Evolutionary conservation across 345 rosid species (phyloP).

Genomic region (Streptanthus diversifolius): DNA sequence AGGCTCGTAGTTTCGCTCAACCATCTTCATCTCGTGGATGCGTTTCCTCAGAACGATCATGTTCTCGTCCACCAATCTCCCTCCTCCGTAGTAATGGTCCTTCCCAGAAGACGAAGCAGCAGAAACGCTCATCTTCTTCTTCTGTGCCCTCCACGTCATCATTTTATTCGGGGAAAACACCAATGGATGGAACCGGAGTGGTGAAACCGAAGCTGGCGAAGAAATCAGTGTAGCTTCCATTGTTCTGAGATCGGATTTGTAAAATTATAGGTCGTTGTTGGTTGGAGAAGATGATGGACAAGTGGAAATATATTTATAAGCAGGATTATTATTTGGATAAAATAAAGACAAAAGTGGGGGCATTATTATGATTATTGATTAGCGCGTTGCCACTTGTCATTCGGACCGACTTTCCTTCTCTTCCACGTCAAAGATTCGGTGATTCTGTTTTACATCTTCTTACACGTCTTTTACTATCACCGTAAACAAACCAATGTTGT

Average conservation of each 20-base stretch:
- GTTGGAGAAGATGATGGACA: conserved; percentile 15
- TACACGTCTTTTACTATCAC: conserved; percentile 13
- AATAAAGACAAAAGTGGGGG: background rate
- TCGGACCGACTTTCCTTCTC: conserved; percentile 3
- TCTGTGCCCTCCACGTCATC: background rate
- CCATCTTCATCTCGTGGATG: conserved; percentile 59
- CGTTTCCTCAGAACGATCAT: conserved; percentile 60
- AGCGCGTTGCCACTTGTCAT: conserved; percentile 27
- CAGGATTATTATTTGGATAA: background rate
- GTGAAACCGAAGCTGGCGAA: background rate
- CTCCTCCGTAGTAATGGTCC: conserved; percentile 31
- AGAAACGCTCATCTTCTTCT: conserved; percentile 4
- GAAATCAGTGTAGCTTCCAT: conserved; percentile 28
- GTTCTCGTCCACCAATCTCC: conserved; percentile 52
- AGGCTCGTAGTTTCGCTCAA: conserved; percentile 63
- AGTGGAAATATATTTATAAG: conserved; percentile 29
- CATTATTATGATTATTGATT: background rate
- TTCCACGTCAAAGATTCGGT: background rate
- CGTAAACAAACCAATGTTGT: background rate
- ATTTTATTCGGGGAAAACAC: background rate
- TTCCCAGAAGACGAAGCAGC: conserved; percentile 8
- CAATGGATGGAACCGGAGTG: conserved; percentile 13
- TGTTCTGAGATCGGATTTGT: background rate
- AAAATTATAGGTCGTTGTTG: background rate
- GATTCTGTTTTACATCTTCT: background rate